Percentiles rank a stretch among this genome's conserved stretches.
Evolutionary conservation across 2,329 filamentous ascomycete species (phyloP).

Genomic region (Aureobasidium sp.): DNA sequence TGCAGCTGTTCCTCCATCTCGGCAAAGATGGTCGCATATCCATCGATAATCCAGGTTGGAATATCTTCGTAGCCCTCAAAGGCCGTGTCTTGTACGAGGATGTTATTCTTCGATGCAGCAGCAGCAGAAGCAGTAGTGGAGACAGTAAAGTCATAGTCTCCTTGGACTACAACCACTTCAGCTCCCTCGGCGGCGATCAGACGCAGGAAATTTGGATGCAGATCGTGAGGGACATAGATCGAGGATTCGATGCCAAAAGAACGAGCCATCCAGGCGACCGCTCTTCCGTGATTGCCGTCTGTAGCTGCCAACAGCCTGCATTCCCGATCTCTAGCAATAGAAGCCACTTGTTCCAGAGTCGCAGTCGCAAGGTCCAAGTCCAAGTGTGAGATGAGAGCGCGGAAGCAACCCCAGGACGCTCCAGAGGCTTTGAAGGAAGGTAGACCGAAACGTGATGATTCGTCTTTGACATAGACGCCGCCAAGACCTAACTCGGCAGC

Average conservation of each 20-base stretch:
- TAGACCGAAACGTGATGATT: slow-evolving; percentile 60
- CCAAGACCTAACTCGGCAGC: slow-evolving; percentile 52
- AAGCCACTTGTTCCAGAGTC: slow-evolving; percentile 14
- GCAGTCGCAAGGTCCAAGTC: neutral
- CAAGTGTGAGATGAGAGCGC: slow-evolving; percentile 39
- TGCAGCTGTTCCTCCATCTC: slow-evolving; percentile 60
- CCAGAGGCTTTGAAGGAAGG: slow-evolving; percentile 76
- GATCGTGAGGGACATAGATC: slow-evolving; percentile 57
- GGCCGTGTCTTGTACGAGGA: slow-evolving; percentile 63
- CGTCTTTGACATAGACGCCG: slow-evolving; percentile 62
- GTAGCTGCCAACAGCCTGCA: slow-evolving; percentile 57
- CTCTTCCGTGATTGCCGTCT: slow-evolving; percentile 71
- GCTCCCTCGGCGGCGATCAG: slow-evolving; percentile 59
- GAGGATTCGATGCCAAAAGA: slow-evolving; percentile 49
- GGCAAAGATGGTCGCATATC: slow-evolving; percentile 64
- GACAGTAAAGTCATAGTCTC: slow-evolving; percentile 60
- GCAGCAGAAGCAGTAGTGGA: slow-evolving; percentile 14
- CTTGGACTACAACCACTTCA: slow-evolving; percentile 46
- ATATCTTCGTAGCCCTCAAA: slow-evolving; percentile 61
- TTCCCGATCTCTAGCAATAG: slow-evolving; percentile 24
- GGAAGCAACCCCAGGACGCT: slow-evolving; percentile 65
- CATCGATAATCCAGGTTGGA: slow-evolving; percentile 68
- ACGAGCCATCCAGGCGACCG: slow-evolving; percentile 61
- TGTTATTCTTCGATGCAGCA: slow-evolving; percentile 36
- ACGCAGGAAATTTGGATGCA: slow-evolving; percentile 48